A percentile compares a stretch with the other conserved stretches of the same genome.
phyloP scores from a whole-genome alignment of 768 basidiomycete genomes.

The Candolleomyces aberdarensis region DNA sequence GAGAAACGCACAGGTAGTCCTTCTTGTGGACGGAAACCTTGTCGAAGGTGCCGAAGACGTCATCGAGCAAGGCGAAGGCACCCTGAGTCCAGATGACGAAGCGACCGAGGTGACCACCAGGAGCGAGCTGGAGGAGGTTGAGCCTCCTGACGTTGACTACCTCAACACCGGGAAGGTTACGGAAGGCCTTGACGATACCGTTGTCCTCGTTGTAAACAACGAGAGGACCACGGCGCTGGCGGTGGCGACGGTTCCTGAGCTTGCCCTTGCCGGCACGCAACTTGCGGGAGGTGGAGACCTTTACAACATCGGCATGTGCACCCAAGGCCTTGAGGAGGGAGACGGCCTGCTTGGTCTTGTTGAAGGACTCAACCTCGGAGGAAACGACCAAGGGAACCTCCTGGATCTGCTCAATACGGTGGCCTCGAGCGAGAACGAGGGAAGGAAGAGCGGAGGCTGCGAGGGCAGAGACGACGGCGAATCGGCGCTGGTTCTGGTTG shows the following conservation, averaged over 20 bases:
- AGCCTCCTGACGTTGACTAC: conserved; percentile 89
- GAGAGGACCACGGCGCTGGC: conserved; percentile 96
- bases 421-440: conserved; percentile 97
- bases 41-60: conserved; percentile 94
- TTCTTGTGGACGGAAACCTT: conserved; percentile 85
- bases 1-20: conserved; percentile 66
- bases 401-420: conserved; percentile 95
- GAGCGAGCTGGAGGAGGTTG: conserved; percentile 98
- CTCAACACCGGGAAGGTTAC: conserved; percentile 98
- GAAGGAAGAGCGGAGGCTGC: conserved; percentile 97
- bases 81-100: conserved; percentile 99
- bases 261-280: conserved; percentile 97
- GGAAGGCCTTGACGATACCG: conserved; percentile 97
- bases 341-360: conserved; percentile 96
- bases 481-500: conserved; percentile 98
- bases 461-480: conserved; percentile 95
- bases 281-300: conserved; percentile 97
- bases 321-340: conserved; percentile 86
- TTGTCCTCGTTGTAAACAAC: conserved; percentile 97
- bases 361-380: conserved; percentile 77
- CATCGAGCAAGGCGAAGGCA: conserved; percentile 90
- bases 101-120: conserved; percentile 98
- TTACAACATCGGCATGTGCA: conserved; percentile 90
- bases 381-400: conserved; percentile 95
- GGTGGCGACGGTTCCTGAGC: conserved; percentile 92